phyloP scores from a whole-genome alignment of 2,329 filamentous ascomycete genomes.

The Paraphoma sp. region DNA sequence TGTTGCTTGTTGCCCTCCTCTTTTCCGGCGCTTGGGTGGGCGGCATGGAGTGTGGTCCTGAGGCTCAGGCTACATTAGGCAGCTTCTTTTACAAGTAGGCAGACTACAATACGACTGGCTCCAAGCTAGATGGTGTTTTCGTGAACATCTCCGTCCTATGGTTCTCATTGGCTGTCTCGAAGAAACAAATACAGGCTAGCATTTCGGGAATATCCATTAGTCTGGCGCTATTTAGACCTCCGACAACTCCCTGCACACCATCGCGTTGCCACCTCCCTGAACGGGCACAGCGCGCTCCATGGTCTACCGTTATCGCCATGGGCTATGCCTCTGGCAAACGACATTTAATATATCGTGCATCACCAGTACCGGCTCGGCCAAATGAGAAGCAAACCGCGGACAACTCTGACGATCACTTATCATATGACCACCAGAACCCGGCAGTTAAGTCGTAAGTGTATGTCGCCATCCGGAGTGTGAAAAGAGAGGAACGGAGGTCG shows the following conservation, averaged over 20 bases:
- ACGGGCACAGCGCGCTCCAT: conserved; percentile 9
- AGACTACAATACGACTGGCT: background rate
- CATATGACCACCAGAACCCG: background rate
- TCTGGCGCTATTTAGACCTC: background rate
- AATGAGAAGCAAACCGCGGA: background rate
- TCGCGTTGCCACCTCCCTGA: conserved; percentile 28
- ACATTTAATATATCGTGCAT: conserved; percentile 1
- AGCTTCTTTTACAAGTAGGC: background rate
- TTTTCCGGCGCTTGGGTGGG: background rate
- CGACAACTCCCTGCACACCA: background rate
- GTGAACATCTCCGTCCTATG: background rate
- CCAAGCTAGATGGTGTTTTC: background rate
- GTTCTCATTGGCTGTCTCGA: background rate
- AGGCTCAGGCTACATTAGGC: background rate
- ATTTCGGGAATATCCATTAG: conserved; percentile 7
- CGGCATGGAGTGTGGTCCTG: background rate
- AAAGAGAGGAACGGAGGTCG: background rate
- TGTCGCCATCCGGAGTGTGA: background rate
- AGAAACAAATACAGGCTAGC: background rate
- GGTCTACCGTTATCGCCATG: background rate
- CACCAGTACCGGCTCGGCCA: background rate
- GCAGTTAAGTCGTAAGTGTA: background rate
- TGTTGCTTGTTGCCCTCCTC: background rate
- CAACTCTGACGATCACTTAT: background rate
- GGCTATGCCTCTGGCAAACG: background rate